These are phyloP conservation scores for Hypoxylon fuscum DNA, from an alignment of 495 filamentous ascomycete genomes.

Conservation along the genomic window DNA sequence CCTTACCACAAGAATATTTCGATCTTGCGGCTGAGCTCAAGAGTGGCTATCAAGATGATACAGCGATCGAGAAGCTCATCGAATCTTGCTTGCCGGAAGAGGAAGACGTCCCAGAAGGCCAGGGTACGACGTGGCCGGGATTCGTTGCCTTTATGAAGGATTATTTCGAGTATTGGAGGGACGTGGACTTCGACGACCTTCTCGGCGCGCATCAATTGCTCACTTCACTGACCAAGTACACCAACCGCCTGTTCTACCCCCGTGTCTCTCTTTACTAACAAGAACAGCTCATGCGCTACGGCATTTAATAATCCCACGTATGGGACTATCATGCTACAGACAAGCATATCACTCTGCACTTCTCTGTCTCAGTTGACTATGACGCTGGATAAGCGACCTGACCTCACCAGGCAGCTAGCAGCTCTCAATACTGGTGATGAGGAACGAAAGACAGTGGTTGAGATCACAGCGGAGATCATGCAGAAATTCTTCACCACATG, in stretches of 20 bases:
- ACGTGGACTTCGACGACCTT: constrained; percentile 77
- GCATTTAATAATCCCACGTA: constrained; percentile 80
- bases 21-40: constrained; percentile 73
- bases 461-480: constrained; percentile 84
- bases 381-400: constrained; percentile 76
- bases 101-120: constrained; percentile 54
- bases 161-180: constrained; percentile 81
- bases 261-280: constrained; percentile 12
- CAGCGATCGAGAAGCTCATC: constrained; percentile 68
- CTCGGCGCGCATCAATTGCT: constrained; percentile 78
- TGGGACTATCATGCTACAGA: constrained; percentile 80
- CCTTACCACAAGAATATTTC: constrained; percentile 67
- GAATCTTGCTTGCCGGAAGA: constrained; percentile 62
- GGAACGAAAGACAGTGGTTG: constrained; percentile 76
- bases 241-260: constrained; percentile 8
- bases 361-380: constrained; percentile 82
- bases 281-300: constrained; percentile 73
- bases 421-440: constrained; percentile 59
- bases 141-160: constrained; percentile 80
- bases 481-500: constrained; percentile 92
- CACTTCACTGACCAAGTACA: constrained; percentile 75
- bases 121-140: constrained; percentile 72
- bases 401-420: constrained; percentile 68
- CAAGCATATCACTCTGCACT: constrained; percentile 77
- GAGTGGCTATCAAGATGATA: constrained; percentile 59